Percentiles rank a stretch among this genome's conserved stretches.
These are phyloP conservation scores for Oenanthe sinensis DNA, from an alignment of 129 eudicot genomes.

Conservation along the genomic window DNA sequence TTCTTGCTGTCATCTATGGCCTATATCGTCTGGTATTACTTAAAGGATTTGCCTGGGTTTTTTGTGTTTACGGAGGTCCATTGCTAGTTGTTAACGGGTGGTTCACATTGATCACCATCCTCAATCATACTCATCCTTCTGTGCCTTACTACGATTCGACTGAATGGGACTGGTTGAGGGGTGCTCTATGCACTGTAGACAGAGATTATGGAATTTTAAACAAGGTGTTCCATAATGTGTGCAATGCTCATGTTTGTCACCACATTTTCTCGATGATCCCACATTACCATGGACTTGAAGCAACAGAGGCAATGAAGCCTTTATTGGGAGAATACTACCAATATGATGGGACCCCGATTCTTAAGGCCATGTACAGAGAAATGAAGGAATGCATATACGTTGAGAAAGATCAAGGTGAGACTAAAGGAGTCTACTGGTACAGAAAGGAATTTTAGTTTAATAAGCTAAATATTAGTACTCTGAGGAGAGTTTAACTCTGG, in stretches of 20 bases:
- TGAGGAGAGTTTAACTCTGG: background rate
- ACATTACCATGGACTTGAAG: slow-evolving; percentile 1
- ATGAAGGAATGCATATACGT: slow-evolving; percentile 3
- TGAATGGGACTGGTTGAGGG: slow-evolving; percentile 3
- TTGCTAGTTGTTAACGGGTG: background rate
- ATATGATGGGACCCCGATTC: background rate
- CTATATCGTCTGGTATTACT: background rate
- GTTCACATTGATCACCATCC: background rate
- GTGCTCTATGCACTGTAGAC: background rate
- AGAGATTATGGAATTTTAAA: background rate
- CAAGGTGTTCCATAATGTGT: background rate
- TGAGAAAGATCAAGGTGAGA: slow-evolving; percentile 1
- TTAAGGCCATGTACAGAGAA: slow-evolving; percentile 6
- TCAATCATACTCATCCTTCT: background rate
- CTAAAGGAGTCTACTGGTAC: slow-evolving; percentile 3
- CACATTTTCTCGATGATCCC: background rate
- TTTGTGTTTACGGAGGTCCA: background rate
- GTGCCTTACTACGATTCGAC: background rate
- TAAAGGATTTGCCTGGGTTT: background rate
- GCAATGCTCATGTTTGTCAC: background rate
- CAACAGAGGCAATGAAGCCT: slow-evolving; percentile 4
- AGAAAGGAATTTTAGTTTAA: background rate
- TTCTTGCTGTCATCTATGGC: background rate
- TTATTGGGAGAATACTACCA: background rate
- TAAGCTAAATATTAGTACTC: background rate